These are phyloP conservation scores for Suillus decipiens DNA, from an alignment of 768 basidiomycete genomes.

Conservation along the genomic window DNA sequence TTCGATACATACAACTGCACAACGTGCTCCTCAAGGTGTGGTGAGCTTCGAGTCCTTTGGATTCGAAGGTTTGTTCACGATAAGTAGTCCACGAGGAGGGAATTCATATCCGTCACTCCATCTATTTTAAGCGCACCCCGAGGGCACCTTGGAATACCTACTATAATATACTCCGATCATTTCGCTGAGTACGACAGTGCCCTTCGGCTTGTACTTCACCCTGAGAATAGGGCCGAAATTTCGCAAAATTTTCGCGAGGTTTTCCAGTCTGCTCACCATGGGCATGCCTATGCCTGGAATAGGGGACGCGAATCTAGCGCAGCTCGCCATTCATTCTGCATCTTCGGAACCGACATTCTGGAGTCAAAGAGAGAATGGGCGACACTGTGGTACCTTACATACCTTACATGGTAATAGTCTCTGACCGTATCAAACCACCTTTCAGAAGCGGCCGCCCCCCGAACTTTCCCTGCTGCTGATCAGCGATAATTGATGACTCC, in stretches of 20 bases:
- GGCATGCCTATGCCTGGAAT: slow-evolving; percentile 60
- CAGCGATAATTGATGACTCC: background rate
- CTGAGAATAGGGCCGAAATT: slow-evolving; percentile 68
- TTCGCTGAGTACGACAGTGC: too few species aligned
- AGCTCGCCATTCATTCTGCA: slow-evolving; percentile 47
- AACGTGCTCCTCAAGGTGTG: slow-evolving; percentile 50
- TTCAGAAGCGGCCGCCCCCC: background rate
- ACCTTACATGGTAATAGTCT: background rate
- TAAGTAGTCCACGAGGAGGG: slow-evolving; percentile 66
- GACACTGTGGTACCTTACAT: background rate
- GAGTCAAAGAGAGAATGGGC: background rate
- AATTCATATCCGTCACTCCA: slow-evolving; percentile 64
- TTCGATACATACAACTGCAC: slow-evolving; percentile 52
- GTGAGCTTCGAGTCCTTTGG: slow-evolving; percentile 68
- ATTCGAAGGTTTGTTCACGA: slow-evolving; percentile 69
- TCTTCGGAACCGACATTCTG: slow-evolving; percentile 28
- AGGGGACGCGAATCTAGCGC: slow-evolving; percentile 56
- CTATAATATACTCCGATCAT: too few species aligned
- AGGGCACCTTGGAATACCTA: too few species aligned
- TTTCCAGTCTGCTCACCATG: slow-evolving; percentile 40
- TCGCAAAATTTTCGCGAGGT: slow-evolving; percentile 56
- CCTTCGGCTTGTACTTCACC: slow-evolving; percentile 68
- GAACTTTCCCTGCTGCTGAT: background rate
- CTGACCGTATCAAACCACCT: background rate
- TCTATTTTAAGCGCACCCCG: too few species aligned